Percentiles rank a stretch among this genome's conserved stretches.
phyloP scores from a whole-genome alignment of 345 rosid genomes.

The Eucalyptus guilfoylei region DNA sequence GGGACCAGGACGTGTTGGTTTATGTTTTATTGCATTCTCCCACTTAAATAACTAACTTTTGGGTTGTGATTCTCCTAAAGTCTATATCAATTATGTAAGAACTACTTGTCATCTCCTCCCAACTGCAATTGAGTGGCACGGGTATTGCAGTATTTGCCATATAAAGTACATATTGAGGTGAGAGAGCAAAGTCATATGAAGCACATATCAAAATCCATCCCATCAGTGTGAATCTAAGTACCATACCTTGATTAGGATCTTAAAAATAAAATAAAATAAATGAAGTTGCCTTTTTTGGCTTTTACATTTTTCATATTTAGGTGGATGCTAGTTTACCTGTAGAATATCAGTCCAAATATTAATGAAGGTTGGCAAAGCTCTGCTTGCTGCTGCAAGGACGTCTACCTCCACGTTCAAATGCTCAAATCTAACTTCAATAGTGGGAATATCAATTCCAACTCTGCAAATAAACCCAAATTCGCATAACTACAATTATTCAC shows the following conservation, averaged over 20 bases:
- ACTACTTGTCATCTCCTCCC: background rate
- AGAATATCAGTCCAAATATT: constrained; percentile 29
- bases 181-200: background rate
- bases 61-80: background rate
- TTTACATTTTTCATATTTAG: background rate
- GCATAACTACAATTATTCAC: background rate
- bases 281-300: background rate
- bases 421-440: constrained; percentile 44
- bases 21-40: background rate
- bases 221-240: background rate
- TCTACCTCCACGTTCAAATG: constrained; percentile 45
- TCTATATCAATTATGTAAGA: background rate
- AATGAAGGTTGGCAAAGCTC: constrained; percentile 53
- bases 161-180: background rate
- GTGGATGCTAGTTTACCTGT: constrained; percentile 26
- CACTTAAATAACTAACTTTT: background rate
- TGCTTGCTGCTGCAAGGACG: constrained; percentile 47
- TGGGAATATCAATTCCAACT: constrained; percentile 43
- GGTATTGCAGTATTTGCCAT: background rate
- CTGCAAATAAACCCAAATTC: constrained; percentile 1
- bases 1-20: background rate
- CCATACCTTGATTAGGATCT: background rate
- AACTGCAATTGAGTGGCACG: background rate
- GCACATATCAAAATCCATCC: background rate
- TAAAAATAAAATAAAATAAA: background rate